phyloP scores from a whole-genome alignment of 2,329 filamentous ascomycete genomes.

The Capronia coronata region DNA sequence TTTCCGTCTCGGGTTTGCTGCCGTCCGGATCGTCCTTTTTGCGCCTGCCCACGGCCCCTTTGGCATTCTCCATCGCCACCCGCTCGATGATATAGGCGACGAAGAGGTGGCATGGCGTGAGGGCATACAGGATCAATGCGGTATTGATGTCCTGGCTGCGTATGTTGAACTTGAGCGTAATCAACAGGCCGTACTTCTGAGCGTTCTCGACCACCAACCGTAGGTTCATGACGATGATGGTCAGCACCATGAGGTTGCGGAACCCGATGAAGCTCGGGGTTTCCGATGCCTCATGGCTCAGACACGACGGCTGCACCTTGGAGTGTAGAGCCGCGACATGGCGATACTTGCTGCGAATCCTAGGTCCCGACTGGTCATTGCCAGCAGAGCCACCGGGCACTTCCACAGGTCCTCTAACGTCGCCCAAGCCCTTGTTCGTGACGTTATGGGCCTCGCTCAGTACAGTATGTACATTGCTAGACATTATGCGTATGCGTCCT shows the following conservation, averaged over 20 bases:
- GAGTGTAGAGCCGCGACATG: conserved; percentile 87
- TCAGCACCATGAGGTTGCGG: conserved; percentile 90
- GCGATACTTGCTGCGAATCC: conserved; percentile 60
- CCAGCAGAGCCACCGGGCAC: conserved; percentile 6
- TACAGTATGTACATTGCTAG: conserved; percentile 20
- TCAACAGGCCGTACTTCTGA: conserved; percentile 79
- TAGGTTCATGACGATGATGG: conserved; percentile 85
- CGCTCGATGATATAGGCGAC: conserved; percentile 85
- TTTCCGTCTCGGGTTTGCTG: conserved; percentile 52
- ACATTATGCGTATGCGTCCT: conserved; percentile 10
- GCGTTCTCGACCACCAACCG: conserved; percentile 88
- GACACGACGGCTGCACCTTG: conserved; percentile 62
- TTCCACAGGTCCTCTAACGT: conserved; percentile 12
- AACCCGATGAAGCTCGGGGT: conserved; percentile 87
- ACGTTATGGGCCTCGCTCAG: conserved; percentile 18
- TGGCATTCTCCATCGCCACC: conserved; percentile 71
- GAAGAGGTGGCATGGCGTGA: conserved; percentile 86
- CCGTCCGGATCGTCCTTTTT: conserved; percentile 48
- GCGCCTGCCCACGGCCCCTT: conserved; percentile 54
- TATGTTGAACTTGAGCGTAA: conserved; percentile 85
- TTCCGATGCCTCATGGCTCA: conserved; percentile 72
- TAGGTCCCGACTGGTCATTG: conserved; percentile 3
- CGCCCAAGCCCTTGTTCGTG: conserved; percentile 11
- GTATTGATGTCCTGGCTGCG: conserved; percentile 68
- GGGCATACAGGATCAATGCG: conserved; percentile 70